Conservation (phyloP, 768 basidiomycete species). For the Suillus hirtellus region DNA sequence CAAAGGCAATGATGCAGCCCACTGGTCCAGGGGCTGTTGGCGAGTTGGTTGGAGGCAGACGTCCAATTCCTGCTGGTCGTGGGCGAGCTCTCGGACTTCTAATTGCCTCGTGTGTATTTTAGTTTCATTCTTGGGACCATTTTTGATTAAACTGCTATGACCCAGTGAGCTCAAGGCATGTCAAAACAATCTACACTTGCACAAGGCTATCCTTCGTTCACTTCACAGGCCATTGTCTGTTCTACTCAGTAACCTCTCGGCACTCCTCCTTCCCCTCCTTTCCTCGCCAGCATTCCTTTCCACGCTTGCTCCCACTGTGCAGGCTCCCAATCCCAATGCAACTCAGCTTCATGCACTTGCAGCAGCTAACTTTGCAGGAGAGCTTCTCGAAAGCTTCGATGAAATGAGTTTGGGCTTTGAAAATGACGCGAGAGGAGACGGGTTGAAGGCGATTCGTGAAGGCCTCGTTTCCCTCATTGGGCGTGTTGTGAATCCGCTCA, state of each 20-base stretch:
- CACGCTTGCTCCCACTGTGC: constrained; percentile 50
- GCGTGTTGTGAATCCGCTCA: constrained; percentile 65
- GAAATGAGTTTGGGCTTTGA: constrained; percentile 63
- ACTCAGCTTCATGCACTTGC: constrained; percentile 73
- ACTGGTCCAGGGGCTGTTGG: constrained; percentile 47
- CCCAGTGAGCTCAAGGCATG: constrained; percentile 69
- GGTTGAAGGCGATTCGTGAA: constrained; percentile 67
- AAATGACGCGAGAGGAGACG: constrained; percentile 62
- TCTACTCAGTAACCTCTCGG: constrained; percentile 66
- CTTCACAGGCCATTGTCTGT: constrained; percentile 80
- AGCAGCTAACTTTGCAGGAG: constrained; percentile 68
- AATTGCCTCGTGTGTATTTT: constrained; percentile 63
- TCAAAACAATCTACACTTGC: constrained; percentile 61
- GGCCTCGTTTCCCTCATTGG: constrained; percentile 67
- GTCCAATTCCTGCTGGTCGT: constrained; percentile 73
- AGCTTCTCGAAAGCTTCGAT: constrained; percentile 72
- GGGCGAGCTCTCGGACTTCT: constrained; percentile 65
- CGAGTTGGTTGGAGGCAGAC: constrained; percentile 64
- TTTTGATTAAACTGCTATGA: constrained; percentile 17
- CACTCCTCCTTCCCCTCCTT: constrained; percentile 63
- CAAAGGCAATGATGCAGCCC: constrained; percentile 71
- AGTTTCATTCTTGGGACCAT: constrained; percentile 12
- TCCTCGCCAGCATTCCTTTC: constrained; percentile 63
- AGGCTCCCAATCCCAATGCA: constrained; percentile 55
- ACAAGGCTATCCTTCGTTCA: constrained; percentile 68